Base-by-base conservation (phyloP, 2,329 filamentous ascomycete species). In the Periconia macrospinosa region DNA sequence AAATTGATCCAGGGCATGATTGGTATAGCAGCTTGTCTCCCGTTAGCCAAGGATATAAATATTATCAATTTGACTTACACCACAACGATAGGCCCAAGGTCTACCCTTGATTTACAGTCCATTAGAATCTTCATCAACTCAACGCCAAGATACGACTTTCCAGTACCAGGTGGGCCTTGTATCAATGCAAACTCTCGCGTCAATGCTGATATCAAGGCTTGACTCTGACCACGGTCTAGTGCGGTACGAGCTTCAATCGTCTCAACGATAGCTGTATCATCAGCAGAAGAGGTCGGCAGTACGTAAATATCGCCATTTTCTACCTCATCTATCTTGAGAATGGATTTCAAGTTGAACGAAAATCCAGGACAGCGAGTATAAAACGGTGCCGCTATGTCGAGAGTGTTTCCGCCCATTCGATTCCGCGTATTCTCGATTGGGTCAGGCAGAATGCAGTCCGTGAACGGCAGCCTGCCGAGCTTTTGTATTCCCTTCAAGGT, bases 81-180 rank as follows among this genome's bases (percentile, higher is more conserved):
- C 18, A 67, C 58, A 11, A 83, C 56, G 6, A 83, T 77, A 0
- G 79, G 80, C 0, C 79, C 78, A 0, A 83, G 57, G 0, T 65
- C 49, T 0, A 60, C 71, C n/a, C 56, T 62, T 0, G 56, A 41
- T 30, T 69, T 74, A 50, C 72, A 69, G 75, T 79, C 10, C 75
- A 87, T 62, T 6, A 87, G 63, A 0, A 79, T 76, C 54, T 81
- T 81, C 54, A 88, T 80, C 15, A 89, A 66, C 41, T 81, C 77
- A 1, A 84, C 77, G 2, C 86, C 86, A 0, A 81, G 78, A 57
- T 81, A 89, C 3, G 78, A 82, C 64, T 90, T 90, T 0, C 88
- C 87, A 0, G 87, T 90, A 0, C 88, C 87, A 0, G 87, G 87
- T 0, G 87, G 87, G 0, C 88, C 88, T 72, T 90, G 86, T 11